phyloP scores from a whole-genome alignment of 768 basidiomycete genomes.

The Boletus rubropictus region DNA sequence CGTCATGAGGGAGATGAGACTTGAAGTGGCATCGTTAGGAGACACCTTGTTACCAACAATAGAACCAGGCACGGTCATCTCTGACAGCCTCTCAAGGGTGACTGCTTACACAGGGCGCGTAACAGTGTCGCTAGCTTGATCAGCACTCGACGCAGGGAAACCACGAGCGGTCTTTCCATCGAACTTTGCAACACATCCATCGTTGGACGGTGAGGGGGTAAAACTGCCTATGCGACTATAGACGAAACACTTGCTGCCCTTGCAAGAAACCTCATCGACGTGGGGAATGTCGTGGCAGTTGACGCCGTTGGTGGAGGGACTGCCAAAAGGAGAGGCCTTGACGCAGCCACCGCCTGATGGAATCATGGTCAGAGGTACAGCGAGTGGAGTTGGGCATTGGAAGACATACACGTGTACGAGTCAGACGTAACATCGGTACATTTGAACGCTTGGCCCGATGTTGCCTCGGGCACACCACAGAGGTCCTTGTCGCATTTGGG shows the following conservation, averaged over 20 bases:
- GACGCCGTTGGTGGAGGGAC: conserved; percentile 15
- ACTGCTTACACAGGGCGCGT: no score
- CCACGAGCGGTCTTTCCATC: not conserved
- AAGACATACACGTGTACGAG: conserved; percentile 29
- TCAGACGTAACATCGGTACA: conserved; percentile 28
- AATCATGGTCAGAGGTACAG: not conserved
- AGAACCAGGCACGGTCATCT: not conserved
- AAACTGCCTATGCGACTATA: conserved; percentile 23
- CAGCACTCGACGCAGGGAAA: not conserved
- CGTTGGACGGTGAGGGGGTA: not conserved
- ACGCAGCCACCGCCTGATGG: conserved; percentile 34
- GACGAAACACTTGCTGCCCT: conserved; percentile 24
- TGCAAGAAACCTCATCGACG: conserved; percentile 29
- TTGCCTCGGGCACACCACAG: conserved; percentile 22
- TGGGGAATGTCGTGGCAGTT: conserved; percentile 31
- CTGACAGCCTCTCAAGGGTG: no score
- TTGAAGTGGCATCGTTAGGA: not conserved
- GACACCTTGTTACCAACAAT: not conserved
- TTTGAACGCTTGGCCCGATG: conserved; percentile 22
- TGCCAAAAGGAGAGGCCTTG: conserved; percentile 19
- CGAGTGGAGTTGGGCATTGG: not conserved
- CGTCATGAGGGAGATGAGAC: not conserved
- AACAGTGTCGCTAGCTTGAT: not conserved
- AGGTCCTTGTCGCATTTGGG: conserved; percentile 21
- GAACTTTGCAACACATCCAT: conserved; percentile 12